Base-by-base conservation (phyloP, 2,329 filamentous ascomycete genomes). In the Cladophialophora immunda region DNA sequence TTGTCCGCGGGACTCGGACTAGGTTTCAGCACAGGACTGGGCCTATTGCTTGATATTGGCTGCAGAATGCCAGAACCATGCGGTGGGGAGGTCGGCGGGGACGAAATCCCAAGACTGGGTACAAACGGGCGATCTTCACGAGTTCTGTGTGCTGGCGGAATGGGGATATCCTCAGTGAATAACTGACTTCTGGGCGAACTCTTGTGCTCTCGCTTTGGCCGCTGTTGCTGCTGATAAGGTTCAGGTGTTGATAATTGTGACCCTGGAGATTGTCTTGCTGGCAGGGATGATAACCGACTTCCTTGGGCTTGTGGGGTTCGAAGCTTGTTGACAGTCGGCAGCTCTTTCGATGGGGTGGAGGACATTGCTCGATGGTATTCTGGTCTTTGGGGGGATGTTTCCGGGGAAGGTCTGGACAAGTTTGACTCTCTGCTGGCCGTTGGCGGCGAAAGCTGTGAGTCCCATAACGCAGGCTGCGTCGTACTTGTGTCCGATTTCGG, bases 31-130 rank as follows among this genome's bases (percentile, higher is more conserved):
- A 59, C 58, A 25, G 58, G 58, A 29, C n/a, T 57, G 11, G 54
- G 50, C 25, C 59, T 65, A 11, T 57, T 54, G 45, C 54, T 68
- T n/a, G 62, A 45, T 41, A 52, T 54, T 7, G 61, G 53, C 25
- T 66, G 61, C 9, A 58, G 47, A 25, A 54, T 30, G 30, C 58
- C 38, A 11, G 56, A n/a, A 25, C 41, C 55, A 27, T 83, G 80
- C 75, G 86, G 85, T 58, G 82, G 82, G 29, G 85, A 83, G 19
- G 83, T 79, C 15, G 74, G 76, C 15, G 81, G 76, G n/a, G 81
- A 77, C 2, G 38, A 58, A 29, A 47, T 9, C 19, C 22, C 54
- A 25, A 58, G 22, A 22, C 50, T 61, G 17, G 47, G 32, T 22
- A 38, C 64, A 68, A 27, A 19, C 8, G 67, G 57, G 8, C 53